phyloP scores from a whole-genome alignment of 2,329 filamentous ascomycete genomes.

The Colletotrichum cereale region DNA sequence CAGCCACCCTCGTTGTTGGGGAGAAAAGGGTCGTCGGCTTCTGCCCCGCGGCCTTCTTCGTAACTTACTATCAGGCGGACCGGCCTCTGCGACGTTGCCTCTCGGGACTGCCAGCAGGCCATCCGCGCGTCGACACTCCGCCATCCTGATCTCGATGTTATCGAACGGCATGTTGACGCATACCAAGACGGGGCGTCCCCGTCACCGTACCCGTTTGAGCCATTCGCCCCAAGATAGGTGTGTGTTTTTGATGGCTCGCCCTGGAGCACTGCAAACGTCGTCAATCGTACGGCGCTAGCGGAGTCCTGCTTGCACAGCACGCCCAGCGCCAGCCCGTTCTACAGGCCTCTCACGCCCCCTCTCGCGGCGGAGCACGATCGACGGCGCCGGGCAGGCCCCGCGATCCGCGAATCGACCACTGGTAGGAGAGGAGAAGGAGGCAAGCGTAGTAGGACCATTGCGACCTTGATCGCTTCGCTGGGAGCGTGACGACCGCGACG shows the following conservation, averaged over 20 bases:
- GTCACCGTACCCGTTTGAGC: background rate
- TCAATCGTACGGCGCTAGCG: conserved; percentile 34
- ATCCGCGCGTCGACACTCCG: conserved; percentile 15
- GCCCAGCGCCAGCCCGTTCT: conserved; percentile 8
- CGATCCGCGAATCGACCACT: background rate
- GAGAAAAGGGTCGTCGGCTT: background rate
- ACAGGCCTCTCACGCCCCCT: conserved; percentile 21
- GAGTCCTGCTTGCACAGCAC: conserved; percentile 21
- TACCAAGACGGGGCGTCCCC: background rate
- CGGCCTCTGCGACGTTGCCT: conserved; percentile 27
- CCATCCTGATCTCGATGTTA: conserved; percentile 35
- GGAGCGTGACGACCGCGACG: conserved; percentile 17
- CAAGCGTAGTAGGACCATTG: conserved; percentile 24
- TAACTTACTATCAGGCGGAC: conserved; percentile 23
- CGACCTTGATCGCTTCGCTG: conserved; percentile 23
- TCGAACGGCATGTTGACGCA: conserved; percentile 28
- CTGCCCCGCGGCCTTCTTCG: background rate
- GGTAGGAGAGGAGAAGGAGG: background rate
- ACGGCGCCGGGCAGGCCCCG: conserved; percentile 9
- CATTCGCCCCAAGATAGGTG: too few species aligned
- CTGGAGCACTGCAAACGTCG: conserved; percentile 23
- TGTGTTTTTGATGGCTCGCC: background rate
- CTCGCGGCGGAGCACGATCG: conserved; percentile 3
- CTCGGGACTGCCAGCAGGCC: conserved; percentile 23
- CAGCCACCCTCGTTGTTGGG: conserved; percentile 9